Base-by-base conservation (phyloP, 768 basidiomycete species). In the Kwoniella dejecticola region DNA sequence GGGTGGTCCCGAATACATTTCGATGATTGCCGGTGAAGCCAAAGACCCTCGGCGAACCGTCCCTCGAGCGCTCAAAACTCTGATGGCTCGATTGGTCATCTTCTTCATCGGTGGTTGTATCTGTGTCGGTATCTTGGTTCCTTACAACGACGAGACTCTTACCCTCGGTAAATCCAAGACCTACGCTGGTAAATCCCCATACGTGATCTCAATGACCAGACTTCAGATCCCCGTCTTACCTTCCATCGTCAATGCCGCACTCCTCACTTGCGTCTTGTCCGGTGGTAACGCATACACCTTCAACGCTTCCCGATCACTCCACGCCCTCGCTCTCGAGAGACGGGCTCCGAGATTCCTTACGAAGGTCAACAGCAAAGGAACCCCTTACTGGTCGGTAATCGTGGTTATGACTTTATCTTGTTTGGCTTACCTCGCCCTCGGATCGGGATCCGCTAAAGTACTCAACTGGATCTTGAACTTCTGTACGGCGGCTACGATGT, bases 391-490 rank as follows among this genome's bases (percentile, higher is more conserved):
- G 12, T 53, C 57, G 8, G 68, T 70, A 15, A 44, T 70, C 26
- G 48, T 66, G 46, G 60, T 65, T 2, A 62, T 64, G 50, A 49
- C 50, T 2, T 42, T 74, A 3, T 54, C 59, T 13, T 63, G 60
- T 60, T 55, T 74, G 4, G 45, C 70, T 0, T 71, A 67, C 48
- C 62, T 72, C 19, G 59, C 68, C 8, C 57, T 74, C 23, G 64
- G 60, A 4, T 60, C 67, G 3, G 59, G 63, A 26, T 64, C 60
- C 10, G 63, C 64, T 24, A 64, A 63, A 38, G 68, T 72, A 7
- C 60, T 72, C 0, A 56, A 45, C 46, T 72, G 70, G 70, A 67
- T 69, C 44, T 46, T 72, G 45, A 60, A 42, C 38, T 57, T 62
- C 47, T 6, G 10, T 19, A 62, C 61, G 2, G 61, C 61, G 4